These are phyloP conservation scores for Tolypocladium album DNA, from an alignment of 2,329 filamentous ascomycete genomes.

Conservation along the genomic window DNA sequence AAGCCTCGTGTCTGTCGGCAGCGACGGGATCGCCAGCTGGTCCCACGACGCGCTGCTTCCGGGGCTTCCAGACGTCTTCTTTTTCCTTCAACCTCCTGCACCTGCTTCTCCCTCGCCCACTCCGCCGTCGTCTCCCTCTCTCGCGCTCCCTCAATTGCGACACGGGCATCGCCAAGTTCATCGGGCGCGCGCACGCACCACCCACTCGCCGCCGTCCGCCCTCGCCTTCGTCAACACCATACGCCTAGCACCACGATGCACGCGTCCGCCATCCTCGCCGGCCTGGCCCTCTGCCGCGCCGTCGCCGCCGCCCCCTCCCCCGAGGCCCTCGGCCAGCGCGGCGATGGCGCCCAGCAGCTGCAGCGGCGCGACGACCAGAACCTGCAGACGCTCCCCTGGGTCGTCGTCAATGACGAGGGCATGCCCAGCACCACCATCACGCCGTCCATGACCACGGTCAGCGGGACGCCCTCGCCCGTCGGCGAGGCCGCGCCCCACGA, in stretches of 20 bases:
- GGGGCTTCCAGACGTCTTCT: neutral
- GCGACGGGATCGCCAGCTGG: neutral
- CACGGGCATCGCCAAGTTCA: neutral
- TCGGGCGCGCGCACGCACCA: neutral
- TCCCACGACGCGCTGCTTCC: neutral
- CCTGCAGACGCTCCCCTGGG: conserved; percentile 36
- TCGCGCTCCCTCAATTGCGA: neutral
- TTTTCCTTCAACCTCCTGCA: neutral
- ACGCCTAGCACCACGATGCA: neutral
- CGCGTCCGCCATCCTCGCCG: neutral
- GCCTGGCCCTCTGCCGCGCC: neutral
- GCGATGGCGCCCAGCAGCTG: neutral
- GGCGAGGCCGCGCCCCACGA: conserved; percentile 33
- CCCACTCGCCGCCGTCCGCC: neutral
- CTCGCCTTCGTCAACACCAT: neutral
- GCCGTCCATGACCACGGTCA: conserved; percentile 33
- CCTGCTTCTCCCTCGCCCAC: neutral
- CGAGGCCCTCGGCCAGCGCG: conserved; percentile 2
- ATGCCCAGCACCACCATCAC: conserved; percentile 35
- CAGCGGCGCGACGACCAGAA: conserved; percentile 3
- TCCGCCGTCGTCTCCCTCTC: neutral
- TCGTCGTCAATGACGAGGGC: conserved; percentile 37
- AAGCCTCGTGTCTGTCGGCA: neutral
- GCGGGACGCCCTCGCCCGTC: conserved; percentile 28
- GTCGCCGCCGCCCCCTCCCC: neutral